A percentile compares a stretch with the other conserved stretches of the same genome.
phyloP scores from a whole-genome alignment of 1,284 basidiomycete species.

The Leccinum huronense region DNA sequence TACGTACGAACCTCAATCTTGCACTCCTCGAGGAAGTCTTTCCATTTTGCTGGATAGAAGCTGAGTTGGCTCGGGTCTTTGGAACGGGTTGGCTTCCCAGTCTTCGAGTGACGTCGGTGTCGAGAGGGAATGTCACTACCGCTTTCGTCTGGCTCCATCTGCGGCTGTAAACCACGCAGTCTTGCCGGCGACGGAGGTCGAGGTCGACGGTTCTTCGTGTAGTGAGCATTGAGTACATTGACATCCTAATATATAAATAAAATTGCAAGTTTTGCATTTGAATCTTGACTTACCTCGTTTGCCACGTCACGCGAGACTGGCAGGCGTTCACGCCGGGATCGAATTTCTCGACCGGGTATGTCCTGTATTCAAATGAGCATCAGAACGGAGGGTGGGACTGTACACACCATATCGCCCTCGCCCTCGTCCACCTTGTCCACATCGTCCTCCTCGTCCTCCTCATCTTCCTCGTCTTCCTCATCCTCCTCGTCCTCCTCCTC shows the following conservation, averaged over 20 bases:
- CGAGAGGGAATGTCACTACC: background rate
- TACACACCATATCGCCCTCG: too few species aligned
- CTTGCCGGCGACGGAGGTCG: background rate
- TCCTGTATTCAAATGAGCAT: too few species aligned
- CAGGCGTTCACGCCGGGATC: too few species aligned
- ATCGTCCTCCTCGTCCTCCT: too few species aligned
- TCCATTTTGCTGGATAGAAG: background rate
- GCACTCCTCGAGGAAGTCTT: background rate
- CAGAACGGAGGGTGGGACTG: too few species aligned
- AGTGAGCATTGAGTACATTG: background rate
- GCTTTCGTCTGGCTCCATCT: background rate
- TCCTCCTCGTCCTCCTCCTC: too few species aligned
- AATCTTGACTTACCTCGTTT: too few species aligned
- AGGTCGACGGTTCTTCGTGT: background rate
- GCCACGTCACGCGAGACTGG: too few species aligned
- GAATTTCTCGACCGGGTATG: too few species aligned
- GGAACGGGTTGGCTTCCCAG: background rate
- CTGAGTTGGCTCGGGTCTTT: background rate
- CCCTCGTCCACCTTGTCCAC: too few species aligned
- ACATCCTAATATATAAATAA: background rate
- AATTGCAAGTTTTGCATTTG: too few species aligned
- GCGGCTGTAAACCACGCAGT: background rate
- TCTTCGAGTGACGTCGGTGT: background rate
- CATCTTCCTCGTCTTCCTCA: too few species aligned
- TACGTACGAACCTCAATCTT: background rate